Conservation (phyloP, 148 eudicot genomes). For the Pouteria glomerata region DNA sequence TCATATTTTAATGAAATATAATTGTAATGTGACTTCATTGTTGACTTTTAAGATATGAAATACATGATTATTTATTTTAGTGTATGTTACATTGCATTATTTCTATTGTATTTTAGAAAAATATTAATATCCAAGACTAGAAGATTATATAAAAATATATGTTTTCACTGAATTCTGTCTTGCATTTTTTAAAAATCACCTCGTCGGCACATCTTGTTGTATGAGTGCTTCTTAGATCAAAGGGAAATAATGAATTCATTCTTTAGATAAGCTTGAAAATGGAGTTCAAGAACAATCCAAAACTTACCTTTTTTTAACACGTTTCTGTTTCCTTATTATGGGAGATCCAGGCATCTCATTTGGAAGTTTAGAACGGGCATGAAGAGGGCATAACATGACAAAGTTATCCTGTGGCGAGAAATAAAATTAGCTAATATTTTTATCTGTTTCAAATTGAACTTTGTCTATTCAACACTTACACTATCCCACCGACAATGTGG, state of each 20-base stretch:
- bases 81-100: too few relatives aligned
- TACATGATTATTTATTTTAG: too few relatives aligned
- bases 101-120: too few relatives aligned
- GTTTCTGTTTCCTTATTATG: constrained; percentile 31
- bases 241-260: background rate
- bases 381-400: constrained; percentile 91
- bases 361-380: constrained; percentile 68
- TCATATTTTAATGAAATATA: too few relatives aligned
- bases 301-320: constrained; percentile 41
- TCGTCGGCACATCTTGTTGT: too few relatives aligned
- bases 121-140: too few relatives aligned
- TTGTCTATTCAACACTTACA: constrained; percentile 32
- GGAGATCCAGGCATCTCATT: constrained; percentile 39
- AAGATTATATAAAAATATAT: too few relatives aligned
- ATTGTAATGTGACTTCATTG: too few relatives aligned
- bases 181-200: too few relatives aligned
- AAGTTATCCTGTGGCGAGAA: constrained; percentile 65
- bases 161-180: too few relatives aligned
- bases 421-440: constrained; percentile 6
- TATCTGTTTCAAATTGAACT: background rate
- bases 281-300: background rate
- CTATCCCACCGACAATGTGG: constrained; percentile 83
- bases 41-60: too few relatives aligned
- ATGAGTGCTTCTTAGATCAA: background rate
- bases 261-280: background rate